Conservation (phyloP, 2,329 filamentous ascomycete species). For the Aureobasidium sp. region DNA sequence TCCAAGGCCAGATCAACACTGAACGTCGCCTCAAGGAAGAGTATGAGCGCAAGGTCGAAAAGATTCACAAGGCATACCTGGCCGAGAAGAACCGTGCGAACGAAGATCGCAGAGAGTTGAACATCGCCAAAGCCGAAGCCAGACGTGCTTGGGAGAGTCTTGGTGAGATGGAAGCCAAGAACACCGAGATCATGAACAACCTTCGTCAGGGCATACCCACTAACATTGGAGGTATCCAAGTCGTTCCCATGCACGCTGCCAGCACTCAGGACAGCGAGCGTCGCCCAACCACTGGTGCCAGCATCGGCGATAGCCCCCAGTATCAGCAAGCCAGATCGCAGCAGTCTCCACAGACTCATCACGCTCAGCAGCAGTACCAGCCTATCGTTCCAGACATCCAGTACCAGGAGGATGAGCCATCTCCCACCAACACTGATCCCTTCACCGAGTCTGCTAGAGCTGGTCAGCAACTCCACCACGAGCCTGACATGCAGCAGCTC, state of each 20-base stretch:
- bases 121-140: conserved; percentile 93
- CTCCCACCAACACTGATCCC: conserved; percentile 53
- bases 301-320: conserved; percentile 17
- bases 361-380: not conserved
- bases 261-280: conserved; percentile 45
- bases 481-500: conserved; percentile 28
- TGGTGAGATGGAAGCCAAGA: conserved; percentile 83
- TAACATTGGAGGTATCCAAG: conserved; percentile 84
- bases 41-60: conserved; percentile 56
- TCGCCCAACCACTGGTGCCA: conserved; percentile 25
- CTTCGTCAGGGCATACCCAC: conserved; percentile 82
- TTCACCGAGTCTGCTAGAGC: conserved; percentile 43
- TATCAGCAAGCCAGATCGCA: not conserved
- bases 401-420: conserved; percentile 40
- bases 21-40: conserved; percentile 61
- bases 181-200: conserved; percentile 77
- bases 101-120: conserved; percentile 86
- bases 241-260: conserved; percentile 85
- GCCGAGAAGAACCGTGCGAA: conserved; percentile 66
- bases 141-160: conserved; percentile 95
- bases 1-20: conserved; percentile 65
- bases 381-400: not conserved
- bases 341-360: not conserved
- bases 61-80: conserved; percentile 58
- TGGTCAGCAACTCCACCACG: conserved; percentile 28